These are phyloP conservation scores for Cryptomeria japonica DNA, from an alignment of 75 land plant genomes.

Conservation along the genomic window DNA sequence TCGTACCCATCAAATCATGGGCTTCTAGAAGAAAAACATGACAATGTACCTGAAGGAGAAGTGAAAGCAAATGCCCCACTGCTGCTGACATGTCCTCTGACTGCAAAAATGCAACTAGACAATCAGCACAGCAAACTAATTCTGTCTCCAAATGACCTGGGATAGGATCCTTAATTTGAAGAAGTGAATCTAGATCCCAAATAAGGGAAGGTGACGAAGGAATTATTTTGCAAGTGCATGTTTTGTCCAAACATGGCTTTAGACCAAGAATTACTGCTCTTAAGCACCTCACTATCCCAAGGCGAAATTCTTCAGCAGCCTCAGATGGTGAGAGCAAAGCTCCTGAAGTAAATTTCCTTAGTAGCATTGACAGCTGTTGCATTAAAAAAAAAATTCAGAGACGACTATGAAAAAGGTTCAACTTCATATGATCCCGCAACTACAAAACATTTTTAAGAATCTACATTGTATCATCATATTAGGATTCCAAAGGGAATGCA, in stretches of 20 bases:
- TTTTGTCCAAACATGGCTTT: constrained; percentile 36
- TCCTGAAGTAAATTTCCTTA: constrained; percentile 77
- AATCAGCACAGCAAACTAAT: constrained; percentile 31
- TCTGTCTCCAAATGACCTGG: not conserved
- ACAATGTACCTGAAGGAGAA: constrained; percentile 70
- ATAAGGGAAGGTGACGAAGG: constrained; percentile 31
- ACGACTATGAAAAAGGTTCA: not conserved
- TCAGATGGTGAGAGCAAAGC: constrained; percentile 83
- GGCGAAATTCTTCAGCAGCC: constrained; percentile 95
- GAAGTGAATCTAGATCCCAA: not conserved
- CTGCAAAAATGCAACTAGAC: constrained; percentile 72
- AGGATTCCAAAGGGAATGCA: not conserved
- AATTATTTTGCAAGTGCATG: constrained; percentile 61
- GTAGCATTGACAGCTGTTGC: constrained; percentile 66
- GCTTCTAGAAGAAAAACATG: not conserved
- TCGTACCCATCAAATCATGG: not conserved
- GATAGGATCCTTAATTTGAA: not conserved
- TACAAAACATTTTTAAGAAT: not conserved
- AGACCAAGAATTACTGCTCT: constrained; percentile 52
- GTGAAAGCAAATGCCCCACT: constrained; percentile 90
- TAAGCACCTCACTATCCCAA: constrained; percentile 78
- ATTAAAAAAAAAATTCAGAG: not conserved
- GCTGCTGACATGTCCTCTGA: constrained; percentile 76
- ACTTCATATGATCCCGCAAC: not conserved
- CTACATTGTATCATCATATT: not conserved